These are phyloP conservation scores for Jackrogersella multiformis DNA, from an alignment of 495 filamentous ascomycete species.

Conservation along the genomic window DNA sequence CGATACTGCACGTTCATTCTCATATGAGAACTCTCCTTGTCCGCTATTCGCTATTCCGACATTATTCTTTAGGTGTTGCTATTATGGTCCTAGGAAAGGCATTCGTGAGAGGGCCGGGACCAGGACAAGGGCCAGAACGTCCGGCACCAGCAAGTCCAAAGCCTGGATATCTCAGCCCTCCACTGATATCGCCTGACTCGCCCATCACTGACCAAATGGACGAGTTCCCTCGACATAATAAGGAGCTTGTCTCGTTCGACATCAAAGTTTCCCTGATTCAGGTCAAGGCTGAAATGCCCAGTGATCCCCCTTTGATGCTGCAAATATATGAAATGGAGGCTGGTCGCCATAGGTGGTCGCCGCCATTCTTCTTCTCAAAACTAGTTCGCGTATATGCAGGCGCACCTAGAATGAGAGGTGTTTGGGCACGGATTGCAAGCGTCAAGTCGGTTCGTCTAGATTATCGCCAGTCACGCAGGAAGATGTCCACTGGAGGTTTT, in stretches of 20 bases:
- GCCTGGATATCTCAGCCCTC: conserved; percentile 46
- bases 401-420: conserved; percentile 77
- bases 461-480: conserved; percentile 76
- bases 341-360: conserved; percentile 84
- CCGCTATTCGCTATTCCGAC: conserved; percentile 93
- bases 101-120: conserved; percentile 60
- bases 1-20: conserved; percentile 86
- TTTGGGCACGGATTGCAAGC: conserved; percentile 87
- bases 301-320: conserved; percentile 88
- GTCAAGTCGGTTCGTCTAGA: conserved; percentile 83
- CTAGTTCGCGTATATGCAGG: conserved; percentile 85
- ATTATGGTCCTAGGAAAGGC: conserved; percentile 77
- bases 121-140: conserved; percentile 42
- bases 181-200: conserved; percentile 46
- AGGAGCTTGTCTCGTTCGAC: conserved; percentile 82
- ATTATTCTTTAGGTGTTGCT: conserved; percentile 90
- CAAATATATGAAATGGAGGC: conserved; percentile 83
- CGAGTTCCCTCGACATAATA: conserved; percentile 38
- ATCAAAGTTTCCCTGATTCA: conserved; percentile 81
- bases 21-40: conserved; percentile 78
- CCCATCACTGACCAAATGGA: conserved; percentile 47
- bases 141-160: conserved; percentile 39
- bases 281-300: conserved; percentile 85
- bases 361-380: conserved; percentile 78
- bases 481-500: conserved; percentile 65